Conservation (phyloP, 2,329 filamentous ascomycete species). For the Cordyceps cateniannulata region DNA sequence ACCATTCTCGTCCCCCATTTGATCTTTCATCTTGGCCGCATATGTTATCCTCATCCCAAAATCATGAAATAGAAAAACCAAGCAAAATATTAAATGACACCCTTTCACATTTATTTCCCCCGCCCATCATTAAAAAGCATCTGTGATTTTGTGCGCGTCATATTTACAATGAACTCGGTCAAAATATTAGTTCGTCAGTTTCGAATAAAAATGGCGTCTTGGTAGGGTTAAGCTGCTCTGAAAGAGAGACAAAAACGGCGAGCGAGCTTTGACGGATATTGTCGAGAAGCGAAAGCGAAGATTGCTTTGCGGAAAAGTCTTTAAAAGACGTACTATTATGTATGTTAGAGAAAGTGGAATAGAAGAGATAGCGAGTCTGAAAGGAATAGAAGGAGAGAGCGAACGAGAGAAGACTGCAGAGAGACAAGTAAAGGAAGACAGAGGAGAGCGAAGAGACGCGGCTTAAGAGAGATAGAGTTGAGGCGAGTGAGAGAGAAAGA, state of each 20-base stretch:
- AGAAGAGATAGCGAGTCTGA: too few species aligned
- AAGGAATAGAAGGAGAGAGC: too few species aligned
- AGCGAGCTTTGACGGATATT: not conserved
- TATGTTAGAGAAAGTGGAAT: constrained; percentile 13
- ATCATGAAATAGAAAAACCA: not conserved
- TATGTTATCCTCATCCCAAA: not conserved
- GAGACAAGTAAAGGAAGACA: too few species aligned
- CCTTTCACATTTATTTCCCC: not conserved
- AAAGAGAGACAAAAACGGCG: not conserved
- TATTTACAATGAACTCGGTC: not conserved
- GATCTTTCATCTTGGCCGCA: constrained; percentile 1
- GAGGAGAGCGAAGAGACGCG: too few species aligned
- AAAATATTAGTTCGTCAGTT: not conserved
- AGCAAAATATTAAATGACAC: not conserved
- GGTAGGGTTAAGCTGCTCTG: not conserved
- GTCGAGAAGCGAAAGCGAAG: not conserved
- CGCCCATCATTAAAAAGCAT: constrained; percentile 3
- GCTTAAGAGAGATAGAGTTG: too few species aligned
- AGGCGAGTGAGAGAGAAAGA: too few species aligned
- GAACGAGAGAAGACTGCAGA: too few species aligned
- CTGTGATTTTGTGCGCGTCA: not conserved
- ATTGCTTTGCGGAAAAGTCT: not conserved
- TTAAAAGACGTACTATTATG: constrained; percentile 36
- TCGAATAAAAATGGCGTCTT: not conserved
- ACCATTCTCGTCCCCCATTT: not conserved